These are phyloP conservation scores for Xylaria curta DNA, from an alignment of 495 filamentous ascomycete species.

Conservation along the genomic window DNA sequence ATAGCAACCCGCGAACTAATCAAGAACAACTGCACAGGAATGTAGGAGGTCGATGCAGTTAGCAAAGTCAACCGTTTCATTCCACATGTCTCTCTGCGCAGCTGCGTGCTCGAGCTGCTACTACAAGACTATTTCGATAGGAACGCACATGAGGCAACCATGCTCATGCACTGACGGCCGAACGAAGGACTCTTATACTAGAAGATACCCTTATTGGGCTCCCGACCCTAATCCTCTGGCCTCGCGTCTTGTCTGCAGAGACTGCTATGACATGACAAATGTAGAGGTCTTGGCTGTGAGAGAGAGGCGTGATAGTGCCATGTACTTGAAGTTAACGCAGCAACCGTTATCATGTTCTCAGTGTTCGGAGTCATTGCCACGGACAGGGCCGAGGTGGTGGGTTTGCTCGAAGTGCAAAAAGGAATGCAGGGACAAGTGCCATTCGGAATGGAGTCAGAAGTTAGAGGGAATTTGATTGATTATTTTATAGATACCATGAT, in stretches of 20 bases:
- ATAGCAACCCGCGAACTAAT: neutral
- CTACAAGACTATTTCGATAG: neutral
- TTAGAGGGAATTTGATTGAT: neutral
- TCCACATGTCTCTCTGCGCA: neutral
- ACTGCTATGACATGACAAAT: neutral
- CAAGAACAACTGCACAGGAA: neutral
- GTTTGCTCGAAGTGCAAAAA: slow-evolving; percentile 9
- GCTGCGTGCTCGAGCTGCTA: neutral
- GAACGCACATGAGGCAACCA: neutral
- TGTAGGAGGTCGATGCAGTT: neutral
- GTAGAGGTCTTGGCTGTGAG: neutral
- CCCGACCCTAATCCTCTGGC: neutral
- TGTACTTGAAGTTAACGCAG: slow-evolving; percentile 2
- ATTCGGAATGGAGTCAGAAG: slow-evolving; percentile 5
- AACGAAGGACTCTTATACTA: neutral
- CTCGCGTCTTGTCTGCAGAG: neutral
- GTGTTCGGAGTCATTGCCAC: neutral
- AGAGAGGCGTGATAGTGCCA: neutral
- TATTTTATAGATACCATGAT: neutral
- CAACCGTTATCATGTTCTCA: slow-evolving; percentile 1
- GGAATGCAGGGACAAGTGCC: neutral
- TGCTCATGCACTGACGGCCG: slow-evolving; percentile 1
- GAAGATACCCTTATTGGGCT: neutral
- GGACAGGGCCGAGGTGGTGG: slow-evolving; percentile 9
- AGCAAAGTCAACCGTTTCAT: neutral